Percentiles rank a stretch among this genome's conserved stretches.
These are phyloP conservation scores for Phlyctochytrium bullatum DNA, from an alignment of 192 early-diverging fungal genomes.

Conservation along the genomic window DNA sequence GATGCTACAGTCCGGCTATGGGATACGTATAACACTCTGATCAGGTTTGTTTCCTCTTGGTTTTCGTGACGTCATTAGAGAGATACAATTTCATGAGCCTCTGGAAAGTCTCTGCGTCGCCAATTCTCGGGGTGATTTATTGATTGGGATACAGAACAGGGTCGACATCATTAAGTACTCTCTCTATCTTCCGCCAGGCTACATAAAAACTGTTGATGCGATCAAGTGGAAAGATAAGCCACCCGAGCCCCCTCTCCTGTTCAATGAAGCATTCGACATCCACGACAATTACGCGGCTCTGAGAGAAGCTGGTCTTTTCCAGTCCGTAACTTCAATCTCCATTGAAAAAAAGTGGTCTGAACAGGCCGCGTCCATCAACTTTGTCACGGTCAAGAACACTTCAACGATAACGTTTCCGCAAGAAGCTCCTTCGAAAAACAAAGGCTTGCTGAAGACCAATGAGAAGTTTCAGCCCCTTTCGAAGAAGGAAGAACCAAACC, in stretches of 20 bases:
- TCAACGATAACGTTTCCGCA: too few relatives aligned
- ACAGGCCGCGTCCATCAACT: background rate
- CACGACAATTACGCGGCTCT: slow-evolving; percentile 11
- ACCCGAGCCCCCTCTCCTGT: slow-evolving; percentile 35
- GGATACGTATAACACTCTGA: slow-evolving; percentile 42
- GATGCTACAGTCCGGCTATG: slow-evolving; percentile 47
- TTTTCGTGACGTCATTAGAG: slow-evolving; percentile 22
- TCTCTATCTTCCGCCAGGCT: slow-evolving; percentile 33
- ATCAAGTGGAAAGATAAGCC: slow-evolving; percentile 6
- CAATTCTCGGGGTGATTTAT: slow-evolving; percentile 36
- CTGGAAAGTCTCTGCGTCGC: slow-evolving; percentile 35
- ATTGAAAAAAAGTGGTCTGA: background rate
- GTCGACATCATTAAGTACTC: slow-evolving; percentile 37
- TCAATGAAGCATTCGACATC: slow-evolving; percentile 41
- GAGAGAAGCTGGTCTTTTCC: background rate
- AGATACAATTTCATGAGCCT: slow-evolving; percentile 49
- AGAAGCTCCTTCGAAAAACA: too few relatives aligned
- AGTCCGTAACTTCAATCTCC: background rate
- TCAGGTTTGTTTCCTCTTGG: slow-evolving; percentile 24
- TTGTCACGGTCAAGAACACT: too few relatives aligned
- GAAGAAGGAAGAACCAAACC: too few relatives aligned
- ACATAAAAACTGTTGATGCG: slow-evolving; percentile 25
- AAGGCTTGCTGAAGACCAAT: too few relatives aligned
- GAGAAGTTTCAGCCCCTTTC: too few relatives aligned
- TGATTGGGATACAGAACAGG: slow-evolving; percentile 43